Conservation (phyloP, 2,329 filamentous ascomycete genomes). For the Monosporascus sp. region DNA sequence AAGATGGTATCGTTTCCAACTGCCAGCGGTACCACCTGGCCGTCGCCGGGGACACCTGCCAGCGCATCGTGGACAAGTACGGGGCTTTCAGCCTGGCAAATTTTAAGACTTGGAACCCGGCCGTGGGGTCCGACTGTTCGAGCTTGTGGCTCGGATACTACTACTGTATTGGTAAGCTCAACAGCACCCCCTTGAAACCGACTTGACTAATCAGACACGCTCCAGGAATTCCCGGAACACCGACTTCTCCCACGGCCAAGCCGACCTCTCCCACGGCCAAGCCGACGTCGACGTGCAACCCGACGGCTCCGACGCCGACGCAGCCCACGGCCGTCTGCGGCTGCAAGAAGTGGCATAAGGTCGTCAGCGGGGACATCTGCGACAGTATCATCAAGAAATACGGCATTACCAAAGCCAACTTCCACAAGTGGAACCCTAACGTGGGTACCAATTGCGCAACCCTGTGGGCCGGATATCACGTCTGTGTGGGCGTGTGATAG, state of each 20-base stretch:
- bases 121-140: background rate
- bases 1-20: background rate
- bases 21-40: background rate
- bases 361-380: background rate
- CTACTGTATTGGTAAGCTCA: background rate
- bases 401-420: background rate
- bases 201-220: background rate
- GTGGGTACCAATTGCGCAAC: background rate
- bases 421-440: background rate
- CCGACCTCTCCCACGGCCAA: no score
- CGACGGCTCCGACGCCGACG: background rate
- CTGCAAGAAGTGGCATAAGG: background rate
- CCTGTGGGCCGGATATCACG: background rate
- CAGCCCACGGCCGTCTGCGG: background rate
- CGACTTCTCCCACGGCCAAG: background rate
- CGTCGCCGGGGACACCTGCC: background rate
- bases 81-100: background rate
- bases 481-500: background rate
- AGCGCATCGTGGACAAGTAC: background rate
- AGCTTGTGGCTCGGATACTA: background rate
- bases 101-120: background rate
- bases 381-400: background rate
- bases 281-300: background rate
- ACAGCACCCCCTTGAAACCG: background rate
- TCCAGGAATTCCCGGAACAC: background rate